Conservation (phyloP, 768 basidiomycete species). For the Dacryopinax spathularia region DNA sequence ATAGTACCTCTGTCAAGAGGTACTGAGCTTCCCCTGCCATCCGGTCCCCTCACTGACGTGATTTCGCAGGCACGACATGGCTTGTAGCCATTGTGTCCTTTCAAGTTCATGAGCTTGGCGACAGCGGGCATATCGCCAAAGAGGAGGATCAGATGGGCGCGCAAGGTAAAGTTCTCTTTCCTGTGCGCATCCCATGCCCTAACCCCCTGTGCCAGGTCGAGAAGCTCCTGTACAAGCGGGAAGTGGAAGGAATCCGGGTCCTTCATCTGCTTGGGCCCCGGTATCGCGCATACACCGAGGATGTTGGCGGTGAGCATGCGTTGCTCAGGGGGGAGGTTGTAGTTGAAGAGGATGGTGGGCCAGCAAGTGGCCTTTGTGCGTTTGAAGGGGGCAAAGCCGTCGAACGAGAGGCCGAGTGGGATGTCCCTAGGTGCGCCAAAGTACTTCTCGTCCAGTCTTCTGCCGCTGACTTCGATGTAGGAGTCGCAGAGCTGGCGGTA, state of each 20-base stretch:
- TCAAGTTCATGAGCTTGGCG: slow-evolving; percentile 26
- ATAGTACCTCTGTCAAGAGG: no score
- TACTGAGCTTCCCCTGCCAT: neutral
- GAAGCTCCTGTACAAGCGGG: slow-evolving; percentile 9
- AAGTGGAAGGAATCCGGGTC: slow-evolving; percentile 15
- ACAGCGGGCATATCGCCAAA: slow-evolving; percentile 26
- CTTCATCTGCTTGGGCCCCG: slow-evolving; percentile 12
- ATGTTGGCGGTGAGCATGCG: slow-evolving; percentile 13
- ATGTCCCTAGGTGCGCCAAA: neutral
- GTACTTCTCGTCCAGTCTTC: neutral
- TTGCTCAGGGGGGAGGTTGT: slow-evolving; percentile 16
- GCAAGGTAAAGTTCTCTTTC: slow-evolving; percentile 24
- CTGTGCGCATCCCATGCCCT: no score
- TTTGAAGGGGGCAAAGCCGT: slow-evolving; percentile 4
- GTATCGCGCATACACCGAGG: slow-evolving; percentile 19
- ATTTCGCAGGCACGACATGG: slow-evolving; percentile 31
- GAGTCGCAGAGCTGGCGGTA: neutral
- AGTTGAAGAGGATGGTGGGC: slow-evolving; percentile 12
- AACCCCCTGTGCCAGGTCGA: slow-evolving; percentile 12
- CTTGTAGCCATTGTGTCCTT: slow-evolving; percentile 29
- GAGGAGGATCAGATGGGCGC: slow-evolving; percentile 19
- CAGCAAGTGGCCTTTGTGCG: slow-evolving; percentile 9
- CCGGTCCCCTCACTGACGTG: slow-evolving; percentile 16
- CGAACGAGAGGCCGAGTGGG: neutral
- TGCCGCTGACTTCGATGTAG: neutral